Percentiles rank a stretch among this genome's conserved stretches.
Evolutionary conservation across 148 eudicot genomes (phyloP).

Genomic region (Cornus suecica): DNA sequence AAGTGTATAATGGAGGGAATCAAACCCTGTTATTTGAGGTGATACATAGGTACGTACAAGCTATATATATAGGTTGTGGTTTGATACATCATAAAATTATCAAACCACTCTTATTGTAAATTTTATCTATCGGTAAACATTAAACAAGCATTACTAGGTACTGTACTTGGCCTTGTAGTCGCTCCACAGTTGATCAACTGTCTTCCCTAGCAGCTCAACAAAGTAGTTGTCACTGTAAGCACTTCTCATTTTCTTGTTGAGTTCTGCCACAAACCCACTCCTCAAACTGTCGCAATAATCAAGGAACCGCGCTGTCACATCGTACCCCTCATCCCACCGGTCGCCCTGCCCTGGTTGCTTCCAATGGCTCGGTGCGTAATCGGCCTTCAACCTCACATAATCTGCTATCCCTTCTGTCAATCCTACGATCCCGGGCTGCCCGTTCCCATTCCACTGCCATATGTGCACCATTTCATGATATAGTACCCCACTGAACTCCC

Average conservation of each 20-base stretch:
- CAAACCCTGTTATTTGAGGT: too few relatives aligned
- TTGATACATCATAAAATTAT: too few relatives aligned
- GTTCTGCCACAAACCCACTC: constrained; percentile 11
- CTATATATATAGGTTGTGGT: neutral
- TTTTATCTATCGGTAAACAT: too few relatives aligned
- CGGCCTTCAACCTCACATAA: constrained; percentile 16
- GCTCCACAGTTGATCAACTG: constrained; percentile 1
- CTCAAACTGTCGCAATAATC: constrained; percentile 11
- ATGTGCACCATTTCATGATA: constrained; percentile 24
- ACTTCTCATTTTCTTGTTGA: neutral
- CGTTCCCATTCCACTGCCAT: constrained; percentile 29
- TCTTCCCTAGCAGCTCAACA: neutral
- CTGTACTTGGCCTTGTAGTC: constrained; percentile 3
- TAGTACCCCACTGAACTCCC: constrained; percentile 16
- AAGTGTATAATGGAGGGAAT: too few relatives aligned
- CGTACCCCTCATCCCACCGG: constrained; percentile 20
- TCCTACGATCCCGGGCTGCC: constrained; percentile 21
- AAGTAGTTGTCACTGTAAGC: neutral
- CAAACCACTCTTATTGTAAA: too few relatives aligned
- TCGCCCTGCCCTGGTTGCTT: neutral
- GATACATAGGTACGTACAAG: neutral
- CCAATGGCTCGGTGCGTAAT: neutral
- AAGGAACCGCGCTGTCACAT: constrained; percentile 17
- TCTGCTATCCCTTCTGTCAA: constrained; percentile 24
- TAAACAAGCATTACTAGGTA: neutral